Base-by-base conservation (phyloP, 2,329 filamentous ascomycete genomes). In the Aspergillus neotritici region DNA sequence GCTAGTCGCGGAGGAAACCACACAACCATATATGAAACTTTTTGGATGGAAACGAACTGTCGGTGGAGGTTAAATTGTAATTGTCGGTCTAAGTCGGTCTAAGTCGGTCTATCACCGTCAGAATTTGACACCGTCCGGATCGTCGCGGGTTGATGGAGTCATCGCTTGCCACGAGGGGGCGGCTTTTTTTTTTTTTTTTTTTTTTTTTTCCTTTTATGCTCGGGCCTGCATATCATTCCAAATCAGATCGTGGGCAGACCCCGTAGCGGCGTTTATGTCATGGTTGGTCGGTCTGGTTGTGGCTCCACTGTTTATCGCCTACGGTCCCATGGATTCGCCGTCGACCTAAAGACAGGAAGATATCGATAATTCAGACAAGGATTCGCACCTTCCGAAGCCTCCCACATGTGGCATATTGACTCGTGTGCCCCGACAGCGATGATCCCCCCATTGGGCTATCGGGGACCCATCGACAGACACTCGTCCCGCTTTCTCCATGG, bases 81-180 rank as follows among this genome's bases (percentile, higher is more conserved):
- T 37, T 29, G 35, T 37, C 21, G 11, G 13, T 29, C 11, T 14
- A 28, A 37, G 35, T 37, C 21, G 11, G 13, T 29, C 11, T 14
- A 28, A 37, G 35, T 37, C 21, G 11, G 13, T 29, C 11, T 14
- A 28, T 29, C 8, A 14, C 35, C 10, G 15, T 29, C 13, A 21
- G 15, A 29, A 21, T 46, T 46, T 36, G 40, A 39, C 34, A 42
- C 43, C 35, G 39, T 41, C 35, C 15, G 35, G 43, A 46, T 46
- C 43, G 39, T 46, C 43, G 29, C 31, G 34, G 34, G 16, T 15
- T 25, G 2, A 25, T 48, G 45, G 41, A 16, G 30, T 34, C 43
- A 13, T 4, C 12, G 12, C 14, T 36, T 41, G 39, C 39, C 43
- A 46, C 43, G 43, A 46, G 43, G 43, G 12, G 14, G 21, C 34